Percentiles rank a stretch among this genome's conserved stretches.
Evolutionary conservation across 2,329 filamentous ascomycete genomes (phyloP).

Genomic region (Albifimbria verrucaria): DNA sequence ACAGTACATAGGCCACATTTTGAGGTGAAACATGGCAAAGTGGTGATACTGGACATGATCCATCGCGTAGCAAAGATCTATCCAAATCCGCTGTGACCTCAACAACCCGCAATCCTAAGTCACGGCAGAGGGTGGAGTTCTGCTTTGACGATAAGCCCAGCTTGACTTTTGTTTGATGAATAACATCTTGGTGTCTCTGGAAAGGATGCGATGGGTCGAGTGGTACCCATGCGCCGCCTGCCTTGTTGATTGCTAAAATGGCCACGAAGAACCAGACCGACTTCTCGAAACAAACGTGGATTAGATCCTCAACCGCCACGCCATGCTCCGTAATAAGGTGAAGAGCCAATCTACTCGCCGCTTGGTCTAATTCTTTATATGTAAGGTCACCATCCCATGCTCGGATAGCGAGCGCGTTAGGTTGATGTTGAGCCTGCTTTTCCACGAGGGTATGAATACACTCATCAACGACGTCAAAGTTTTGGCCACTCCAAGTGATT

Average conservation of each 20-base stretch:
- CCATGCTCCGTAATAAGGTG: neutral
- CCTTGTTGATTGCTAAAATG: conserved; percentile 20
- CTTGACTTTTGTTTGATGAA: conserved; percentile 5
- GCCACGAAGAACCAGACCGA: conserved; percentile 17
- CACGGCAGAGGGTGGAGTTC: neutral
- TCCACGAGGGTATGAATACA: conserved; percentile 18
- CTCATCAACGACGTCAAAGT: neutral
- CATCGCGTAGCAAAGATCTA: conserved; percentile 1
- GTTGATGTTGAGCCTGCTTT: conserved; percentile 5
- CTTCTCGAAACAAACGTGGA: conserved; percentile 19
- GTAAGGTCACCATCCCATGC: conserved; percentile 25
- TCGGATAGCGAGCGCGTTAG: conserved; percentile 12
- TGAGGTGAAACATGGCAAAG: conserved; percentile 7
- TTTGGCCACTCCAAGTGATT: neutral
- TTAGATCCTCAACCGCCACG: conserved; percentile 2
- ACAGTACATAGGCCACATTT: conserved; percentile 8
- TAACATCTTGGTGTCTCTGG: conserved; percentile 9
- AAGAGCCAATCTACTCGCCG: neutral
- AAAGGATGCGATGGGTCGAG: conserved; percentile 15
- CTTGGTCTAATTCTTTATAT: conserved; percentile 14
- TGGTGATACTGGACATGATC: neutral
- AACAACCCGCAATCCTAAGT: neutral
- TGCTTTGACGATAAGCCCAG: neutral
- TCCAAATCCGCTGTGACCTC: neutral
- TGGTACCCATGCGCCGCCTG: conserved; percentile 19